These are phyloP conservation scores for Cladosporium colombiae DNA, from an alignment of 2,329 filamentous ascomycete species.

Conservation along the genomic window DNA sequence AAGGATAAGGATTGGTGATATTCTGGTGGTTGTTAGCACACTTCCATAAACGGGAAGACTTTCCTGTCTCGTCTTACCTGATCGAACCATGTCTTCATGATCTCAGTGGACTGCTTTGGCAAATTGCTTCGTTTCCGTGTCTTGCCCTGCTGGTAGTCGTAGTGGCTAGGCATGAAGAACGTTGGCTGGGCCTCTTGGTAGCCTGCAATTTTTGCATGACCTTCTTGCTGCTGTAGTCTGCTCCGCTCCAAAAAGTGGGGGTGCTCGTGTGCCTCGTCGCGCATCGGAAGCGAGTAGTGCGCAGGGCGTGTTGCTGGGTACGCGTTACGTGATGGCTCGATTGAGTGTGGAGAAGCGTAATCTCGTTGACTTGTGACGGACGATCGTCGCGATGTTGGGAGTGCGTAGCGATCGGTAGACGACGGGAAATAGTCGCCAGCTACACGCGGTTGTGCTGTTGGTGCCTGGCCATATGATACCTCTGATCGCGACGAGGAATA, in stretches of 20 bases:
- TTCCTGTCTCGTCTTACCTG: conserved; percentile 28
- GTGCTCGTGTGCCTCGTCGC: not conserved
- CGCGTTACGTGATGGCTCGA: conserved; percentile 5
- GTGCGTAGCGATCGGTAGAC: conserved; percentile 6
- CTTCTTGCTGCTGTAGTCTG: not conserved
- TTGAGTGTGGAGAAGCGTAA: conserved; percentile 21
- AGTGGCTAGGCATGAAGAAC: conserved; percentile 38
- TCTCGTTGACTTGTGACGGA: conserved; percentile 25
- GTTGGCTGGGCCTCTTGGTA: conserved; percentile 28
- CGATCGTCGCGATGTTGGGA: conserved; percentile 23
- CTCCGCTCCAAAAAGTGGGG: conserved; percentile 2
- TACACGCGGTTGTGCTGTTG: not conserved
- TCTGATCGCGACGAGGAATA: not conserved
- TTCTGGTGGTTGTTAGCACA: conserved; percentile 27
- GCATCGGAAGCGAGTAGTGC: conserved; percentile 12
- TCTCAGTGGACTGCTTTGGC: conserved; percentile 42
- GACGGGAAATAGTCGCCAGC: conserved; percentile 8
- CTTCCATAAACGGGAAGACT: not conserved
- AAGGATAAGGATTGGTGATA: conserved; percentile 42
- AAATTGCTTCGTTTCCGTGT: conserved; percentile 41
- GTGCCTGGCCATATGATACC: not conserved
- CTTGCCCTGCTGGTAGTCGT: conserved; percentile 41
- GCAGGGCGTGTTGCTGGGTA: conserved; percentile 15
- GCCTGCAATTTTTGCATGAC: conserved; percentile 22
- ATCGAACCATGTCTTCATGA: conserved; percentile 44